These are phyloP conservation scores for Pythium oligandrum DNA, from an alignment of 352 stramenopile genomes.

Conservation along the genomic window DNA sequence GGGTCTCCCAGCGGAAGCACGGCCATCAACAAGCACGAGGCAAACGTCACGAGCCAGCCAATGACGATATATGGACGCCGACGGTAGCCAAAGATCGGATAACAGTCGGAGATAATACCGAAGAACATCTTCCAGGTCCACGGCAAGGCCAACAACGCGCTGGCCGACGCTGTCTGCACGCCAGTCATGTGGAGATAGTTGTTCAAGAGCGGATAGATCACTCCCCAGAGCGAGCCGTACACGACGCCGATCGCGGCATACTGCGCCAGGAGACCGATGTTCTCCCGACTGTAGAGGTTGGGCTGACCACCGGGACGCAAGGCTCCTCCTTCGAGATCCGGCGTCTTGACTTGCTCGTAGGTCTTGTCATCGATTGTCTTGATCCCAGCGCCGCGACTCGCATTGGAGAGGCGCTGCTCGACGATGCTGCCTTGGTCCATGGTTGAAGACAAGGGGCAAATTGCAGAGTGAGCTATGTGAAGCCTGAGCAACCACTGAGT, in stretches of 20 bases:
- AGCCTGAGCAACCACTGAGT: too few species aligned
- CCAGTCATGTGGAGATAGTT: slow-evolving; percentile 46
- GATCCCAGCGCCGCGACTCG: slow-evolving; percentile 4
- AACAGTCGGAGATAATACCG: slow-evolving; percentile 55
- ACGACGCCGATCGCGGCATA: slow-evolving; percentile 45
- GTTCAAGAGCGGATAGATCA: slow-evolving; percentile 48
- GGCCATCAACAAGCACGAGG: slow-evolving; percentile 40
- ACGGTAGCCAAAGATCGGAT: slow-evolving; percentile 51
- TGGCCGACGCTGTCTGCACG: slow-evolving; percentile 21
- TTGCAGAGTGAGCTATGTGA: too few species aligned
- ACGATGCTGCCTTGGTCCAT: slow-evolving; percentile 20
- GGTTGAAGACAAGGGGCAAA: background rate
- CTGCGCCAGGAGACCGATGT: slow-evolving; percentile 41
- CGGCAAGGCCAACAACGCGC: slow-evolving; percentile 28
- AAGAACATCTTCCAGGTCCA: slow-evolving; percentile 70
- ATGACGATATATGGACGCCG: slow-evolving; percentile 61
- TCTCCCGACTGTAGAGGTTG: slow-evolving; percentile 22
- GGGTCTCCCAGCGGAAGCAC: slow-evolving; percentile 30
- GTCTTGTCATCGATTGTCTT: slow-evolving; percentile 8
- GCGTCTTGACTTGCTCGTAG: slow-evolving; percentile 22
- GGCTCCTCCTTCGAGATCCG: slow-evolving; percentile 6
- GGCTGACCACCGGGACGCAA: slow-evolving; percentile 19
- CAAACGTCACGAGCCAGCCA: slow-evolving; percentile 39
- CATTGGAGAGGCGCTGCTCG: slow-evolving; percentile 29
- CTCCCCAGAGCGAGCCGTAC: slow-evolving; percentile 35